Conservation (phyloP, 2,329 filamentous ascomycete genomes). For the Alternaria ventricosa region DNA sequence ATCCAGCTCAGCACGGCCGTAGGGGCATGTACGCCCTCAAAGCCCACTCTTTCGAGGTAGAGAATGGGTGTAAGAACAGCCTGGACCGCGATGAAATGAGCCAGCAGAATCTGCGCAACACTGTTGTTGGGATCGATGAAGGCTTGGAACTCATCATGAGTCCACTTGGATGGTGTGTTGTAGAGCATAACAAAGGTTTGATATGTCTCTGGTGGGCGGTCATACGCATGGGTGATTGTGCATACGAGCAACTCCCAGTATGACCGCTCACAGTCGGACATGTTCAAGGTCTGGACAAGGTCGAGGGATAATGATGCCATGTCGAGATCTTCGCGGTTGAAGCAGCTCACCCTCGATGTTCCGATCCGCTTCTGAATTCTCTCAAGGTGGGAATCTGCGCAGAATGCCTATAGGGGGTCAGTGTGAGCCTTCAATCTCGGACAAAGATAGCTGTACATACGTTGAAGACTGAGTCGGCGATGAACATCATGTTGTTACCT, state of each 20-base stretch:
- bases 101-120: conserved; percentile 53
- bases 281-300: conserved; percentile 31
- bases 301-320: conserved; percentile 38
- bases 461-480: conserved; percentile 37
- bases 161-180: conserved; percentile 50
- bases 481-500: conserved; percentile 26
- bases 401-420: conserved; percentile 28
- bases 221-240: conserved; percentile 39
- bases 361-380: conserved; percentile 39
- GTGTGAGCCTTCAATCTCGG: neutral
- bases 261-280: conserved; percentile 35
- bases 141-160: conserved; percentile 50
- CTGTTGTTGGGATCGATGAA: conserved; percentile 54
- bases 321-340: conserved; percentile 40
- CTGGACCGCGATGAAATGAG: conserved; percentile 57
- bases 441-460: conserved; percentile 17
- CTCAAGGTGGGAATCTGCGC: conserved; percentile 41
- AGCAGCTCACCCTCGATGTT: conserved; percentile 17
- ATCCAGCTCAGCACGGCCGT: conserved; percentile 42
- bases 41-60: conserved; percentile 42
- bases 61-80: conserved; percentile 53
- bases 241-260: conserved; percentile 37
- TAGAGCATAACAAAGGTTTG: conserved; percentile 53
- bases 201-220: conserved; percentile 47
- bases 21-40: conserved; percentile 42